Base-by-base conservation (phyloP, 352 stramenopile genomes). In the Phytopythium vexans region DNA sequence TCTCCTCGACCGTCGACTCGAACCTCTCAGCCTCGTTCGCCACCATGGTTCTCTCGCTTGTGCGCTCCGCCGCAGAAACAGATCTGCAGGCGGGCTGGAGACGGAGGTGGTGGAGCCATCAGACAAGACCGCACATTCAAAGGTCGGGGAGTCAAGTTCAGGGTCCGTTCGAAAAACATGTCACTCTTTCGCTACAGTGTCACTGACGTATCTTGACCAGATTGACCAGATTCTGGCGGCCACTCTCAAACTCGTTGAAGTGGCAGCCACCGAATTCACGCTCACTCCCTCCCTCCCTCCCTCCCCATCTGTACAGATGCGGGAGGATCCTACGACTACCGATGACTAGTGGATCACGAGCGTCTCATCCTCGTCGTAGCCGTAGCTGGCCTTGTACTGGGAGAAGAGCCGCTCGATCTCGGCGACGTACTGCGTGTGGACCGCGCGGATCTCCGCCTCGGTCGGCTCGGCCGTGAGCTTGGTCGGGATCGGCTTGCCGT, bases 291-390 rank as follows among this genome's bases (percentile, higher is more conserved):
- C 21, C 21, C 21, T 27, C 21, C 21, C 21, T 27, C 21, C 21
- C 21, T 27, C 21, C 21, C 21, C 21, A 27, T 1, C 21, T 27
- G 21, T 27, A 45, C 41, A 33, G 6, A 14, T 10, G n/a, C 41
- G 41, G 32, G 41, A 45, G 21, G 41, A 36, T 12, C 14, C 15
- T 4, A 33, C 21, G 14, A 16, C 37, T 52, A 41, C 42, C 10
- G 33, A 55, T 9, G 15, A 33, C 41, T 83, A 89, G 45, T 64
- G 77, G 52, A 91, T 80, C 49, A 86, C 58, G 33, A 91, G 66
- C 14, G 64, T 86, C 65, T 92, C 79, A 49, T 88, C 79, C 15
- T 86, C 69, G 53, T 88, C 75, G 54, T 89, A 90, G 52, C 79
- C 82, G 36, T 78, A 92, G 7, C 60, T 35, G n/a, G 68, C 66